phyloP scores from a whole-genome alignment of 2,329 filamentous ascomycete genomes.

The Hymenoscyphus fructigenus region DNA sequence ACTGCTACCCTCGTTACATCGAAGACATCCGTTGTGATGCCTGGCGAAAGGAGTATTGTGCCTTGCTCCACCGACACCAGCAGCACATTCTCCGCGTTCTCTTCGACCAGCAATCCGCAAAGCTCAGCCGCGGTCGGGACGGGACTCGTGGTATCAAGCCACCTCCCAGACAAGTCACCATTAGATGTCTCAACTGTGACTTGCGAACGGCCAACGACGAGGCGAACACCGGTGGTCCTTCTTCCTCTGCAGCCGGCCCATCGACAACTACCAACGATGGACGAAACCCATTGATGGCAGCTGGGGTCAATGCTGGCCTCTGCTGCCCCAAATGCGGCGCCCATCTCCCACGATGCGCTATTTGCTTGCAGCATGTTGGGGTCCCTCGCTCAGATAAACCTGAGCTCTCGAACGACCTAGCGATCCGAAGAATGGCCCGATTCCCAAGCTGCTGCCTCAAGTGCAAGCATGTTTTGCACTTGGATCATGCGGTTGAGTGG shows the following conservation, averaged over 20 bases:
- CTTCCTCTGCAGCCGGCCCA: conserved; percentile 19
- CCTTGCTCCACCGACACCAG: conserved; percentile 70
- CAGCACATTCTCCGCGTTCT: conserved; percentile 70
- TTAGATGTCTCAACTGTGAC: conserved; percentile 77
- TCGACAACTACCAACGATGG: conserved; percentile 27
- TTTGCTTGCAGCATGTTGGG: conserved; percentile 66
- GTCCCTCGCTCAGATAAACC: conserved; percentile 60
- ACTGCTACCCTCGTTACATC: conserved; percentile 73
- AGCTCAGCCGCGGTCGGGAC: conserved; percentile 61
- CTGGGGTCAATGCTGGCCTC: conserved; percentile 59
- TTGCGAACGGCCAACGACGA: conserved; percentile 50
- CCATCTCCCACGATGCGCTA: conserved; percentile 65
- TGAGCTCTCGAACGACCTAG: conserved; percentile 49
- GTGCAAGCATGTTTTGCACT: conserved; percentile 66
- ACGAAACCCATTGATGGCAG: conserved; percentile 57
- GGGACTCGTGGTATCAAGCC: conserved; percentile 63
- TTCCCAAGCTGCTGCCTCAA: conserved; percentile 70
- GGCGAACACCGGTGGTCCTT: conserved; percentile 23
- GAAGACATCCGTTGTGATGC: conserved; percentile 72
- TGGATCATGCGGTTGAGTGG: conserved; percentile 67
- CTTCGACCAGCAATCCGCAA: conserved; percentile 58
- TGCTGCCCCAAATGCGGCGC: conserved; percentile 67
- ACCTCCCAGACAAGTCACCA: conserved; percentile 66
- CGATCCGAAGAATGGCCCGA: conserved; percentile 48
- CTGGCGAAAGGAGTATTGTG: conserved; percentile 71